Evolutionary conservation across 331 rosid genomes (phyloP).

Genomic region (Ulmus americana): DNA sequence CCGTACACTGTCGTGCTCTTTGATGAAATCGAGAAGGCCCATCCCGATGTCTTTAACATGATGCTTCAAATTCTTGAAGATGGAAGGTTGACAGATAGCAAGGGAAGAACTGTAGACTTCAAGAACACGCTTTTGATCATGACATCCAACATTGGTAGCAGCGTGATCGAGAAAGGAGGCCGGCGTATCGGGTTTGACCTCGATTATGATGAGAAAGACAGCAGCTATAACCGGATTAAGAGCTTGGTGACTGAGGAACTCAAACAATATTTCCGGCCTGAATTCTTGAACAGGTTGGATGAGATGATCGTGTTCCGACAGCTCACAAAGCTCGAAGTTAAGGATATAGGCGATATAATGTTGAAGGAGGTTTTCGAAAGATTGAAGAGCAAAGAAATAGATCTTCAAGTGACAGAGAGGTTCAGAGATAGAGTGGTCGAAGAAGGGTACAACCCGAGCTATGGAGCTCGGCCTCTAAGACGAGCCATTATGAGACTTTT

Average conservation of each 20-base stretch:
- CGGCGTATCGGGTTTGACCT: conserved; percentile 77
- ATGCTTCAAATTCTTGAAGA: conserved; percentile 96
- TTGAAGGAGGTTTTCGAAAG: conserved; percentile 83
- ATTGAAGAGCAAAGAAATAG: conserved; percentile 62
- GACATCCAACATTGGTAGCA: conserved; percentile 94
- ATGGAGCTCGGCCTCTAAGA: conserved; percentile 91
- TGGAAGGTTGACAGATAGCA: conserved; percentile 87
- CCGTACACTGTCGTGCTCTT: conserved; percentile 90
- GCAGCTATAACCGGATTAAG: conserved; percentile 84
- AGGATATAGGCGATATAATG: conserved; percentile 88
- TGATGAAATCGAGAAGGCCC: conserved; percentile 96
- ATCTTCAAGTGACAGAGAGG: conserved; percentile 88
- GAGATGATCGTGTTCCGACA: conserved; percentile 94
- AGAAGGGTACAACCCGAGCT: conserved; percentile 89
- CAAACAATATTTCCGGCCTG: conserved; percentile 85
- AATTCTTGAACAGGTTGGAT: conserved; percentile 81
- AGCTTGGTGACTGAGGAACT: conserved; percentile 87
- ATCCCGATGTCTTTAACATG: conserved; percentile 95
- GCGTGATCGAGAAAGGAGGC: conserved; percentile 94
- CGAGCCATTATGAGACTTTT: conserved; percentile 92
- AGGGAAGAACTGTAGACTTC: conserved; percentile 88
- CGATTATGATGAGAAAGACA: conserved; percentile 81
- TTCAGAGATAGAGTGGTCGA: conserved; percentile 86
- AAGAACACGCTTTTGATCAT: conserved; percentile 85
- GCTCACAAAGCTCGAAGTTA: conserved; percentile 82